phyloP scores from a whole-genome alignment of 768 basidiomycete genomes.

The Boletus reticuloceps region DNA sequence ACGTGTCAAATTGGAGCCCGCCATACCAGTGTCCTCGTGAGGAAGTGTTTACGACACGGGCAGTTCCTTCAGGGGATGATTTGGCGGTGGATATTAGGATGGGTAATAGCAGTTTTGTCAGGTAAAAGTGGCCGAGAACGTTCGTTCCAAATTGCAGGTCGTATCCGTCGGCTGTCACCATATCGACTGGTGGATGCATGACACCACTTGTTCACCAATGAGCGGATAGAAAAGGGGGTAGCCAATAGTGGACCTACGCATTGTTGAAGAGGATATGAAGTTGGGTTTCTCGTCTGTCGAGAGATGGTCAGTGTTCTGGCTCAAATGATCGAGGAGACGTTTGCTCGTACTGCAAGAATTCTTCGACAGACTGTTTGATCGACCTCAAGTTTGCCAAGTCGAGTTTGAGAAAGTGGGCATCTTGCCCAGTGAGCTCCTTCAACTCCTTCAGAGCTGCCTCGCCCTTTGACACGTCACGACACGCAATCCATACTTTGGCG shows the following conservation, averaged over 20 bases:
- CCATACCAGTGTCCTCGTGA: slow-evolving; percentile 17
- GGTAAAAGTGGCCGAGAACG: slow-evolving; percentile 10
- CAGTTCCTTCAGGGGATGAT: slow-evolving; percentile 20
- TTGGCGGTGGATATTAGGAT: slow-evolving; percentile 25
- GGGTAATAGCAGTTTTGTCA: slow-evolving; percentile 9
- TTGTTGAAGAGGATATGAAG: slow-evolving; percentile 13
- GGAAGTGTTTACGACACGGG: slow-evolving; percentile 33
- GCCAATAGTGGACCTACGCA: neutral
- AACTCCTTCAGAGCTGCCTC: slow-evolving; percentile 39
- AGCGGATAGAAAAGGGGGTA: neutral
- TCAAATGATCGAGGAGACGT: slow-evolving; percentile 23
- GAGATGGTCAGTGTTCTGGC: slow-evolving; percentile 22
- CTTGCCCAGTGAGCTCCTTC: slow-evolving; percentile 33
- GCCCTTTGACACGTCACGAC: slow-evolving; percentile 39
- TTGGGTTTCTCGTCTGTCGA: neutral
- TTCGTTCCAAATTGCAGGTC: slow-evolving; percentile 9
- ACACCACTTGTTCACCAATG: neutral
- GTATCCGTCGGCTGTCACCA: slow-evolving; percentile 8
- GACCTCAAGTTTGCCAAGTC: slow-evolving; percentile 33
- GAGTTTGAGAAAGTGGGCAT: slow-evolving; percentile 29
- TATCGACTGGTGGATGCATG: slow-evolving; percentile 3
- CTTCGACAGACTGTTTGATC: slow-evolving; percentile 28
- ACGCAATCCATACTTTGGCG: slow-evolving; percentile 46
- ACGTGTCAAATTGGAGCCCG: slow-evolving; percentile 36
- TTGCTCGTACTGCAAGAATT: slow-evolving; percentile 28